A percentile compares a stretch with the other conserved stretches of the same genome.
phyloP scores from a whole-genome alignment of 305 asterid genomes.

The Fraxinus greggii region DNA sequence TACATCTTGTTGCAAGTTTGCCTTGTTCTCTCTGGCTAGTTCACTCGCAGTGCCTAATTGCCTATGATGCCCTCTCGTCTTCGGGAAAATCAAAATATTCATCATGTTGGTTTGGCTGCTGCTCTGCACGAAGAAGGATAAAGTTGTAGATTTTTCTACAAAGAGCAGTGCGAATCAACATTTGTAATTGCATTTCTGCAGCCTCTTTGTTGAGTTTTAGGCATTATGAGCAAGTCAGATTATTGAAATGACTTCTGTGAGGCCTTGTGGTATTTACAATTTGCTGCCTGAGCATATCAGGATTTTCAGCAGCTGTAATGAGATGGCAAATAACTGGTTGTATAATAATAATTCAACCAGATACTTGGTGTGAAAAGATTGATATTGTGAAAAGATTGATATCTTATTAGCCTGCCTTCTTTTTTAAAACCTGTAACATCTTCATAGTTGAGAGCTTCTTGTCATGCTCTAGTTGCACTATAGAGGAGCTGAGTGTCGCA shows the following conservation, averaged over 20 bases:
- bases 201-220: background rate
- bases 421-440: background rate
- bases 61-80: background rate
- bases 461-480: background rate
- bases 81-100: background rate
- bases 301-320: background rate
- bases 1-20: background rate
- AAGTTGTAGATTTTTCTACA: background rate
- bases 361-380: background rate
- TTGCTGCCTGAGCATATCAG: background rate
- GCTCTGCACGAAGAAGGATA: background rate
- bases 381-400: background rate
- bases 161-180: background rate
- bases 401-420: background rate
- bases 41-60: background rate
- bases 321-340: background rate
- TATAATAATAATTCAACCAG: background rate
- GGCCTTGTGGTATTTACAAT: background rate
- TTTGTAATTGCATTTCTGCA: background rate
- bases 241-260: background rate
- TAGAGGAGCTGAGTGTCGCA: background rate
- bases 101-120: background rate
- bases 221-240: background rate
- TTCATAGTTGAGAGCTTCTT: background rate
- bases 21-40: background rate